Base-by-base conservation (phyloP, 2,329 filamentous ascomycete species). In the Fusarium proliferatum region DNA sequence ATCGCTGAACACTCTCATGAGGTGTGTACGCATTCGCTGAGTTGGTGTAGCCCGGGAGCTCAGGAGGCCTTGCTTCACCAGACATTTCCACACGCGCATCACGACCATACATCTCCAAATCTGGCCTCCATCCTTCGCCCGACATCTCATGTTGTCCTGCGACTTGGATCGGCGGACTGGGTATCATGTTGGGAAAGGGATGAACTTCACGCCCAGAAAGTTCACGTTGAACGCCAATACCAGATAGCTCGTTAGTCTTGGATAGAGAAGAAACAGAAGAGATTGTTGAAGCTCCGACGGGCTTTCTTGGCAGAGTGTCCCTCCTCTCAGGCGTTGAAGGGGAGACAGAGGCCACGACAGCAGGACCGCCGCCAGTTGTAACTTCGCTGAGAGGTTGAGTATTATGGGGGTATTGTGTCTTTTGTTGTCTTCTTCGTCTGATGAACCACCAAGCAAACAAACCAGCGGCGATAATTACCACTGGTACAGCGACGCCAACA, bases 111-210 rank as follows among this genome's bases (percentile, higher is more conserved):
- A 75, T 78, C 43, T 78, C 76, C 11, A 72, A 26, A 5, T 72
- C 43, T 6, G 71, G 75, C 1, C 76, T 64, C 66, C 67, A 61
- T 5, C 62, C 58, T 6, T 77, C 61, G 9, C 73, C 76, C 2
- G 66, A 60, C 69, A 76, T 67, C 66, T 78, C 76, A 39, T 78
- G 64, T 12, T 73, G 73, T 16, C 76, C 76, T 45, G 75, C n/a
- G 41, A 74, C 57, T 16, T 49, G 61, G 3, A 75, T 41, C 1
- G 76, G 73, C n/a, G 71, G 64, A 28, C 71, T 73, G 4, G 73
- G 72, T 26, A 67, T 67, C 34, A 74, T 63, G 30, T n/a, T 28
- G 9, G 65, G 72, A 21, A 76, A 67, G 6, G 57, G 67, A 1
- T 70, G 66, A 17, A 64, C 43, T 23, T 74, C 74, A 12, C 62